A percentile compares a stretch with the other conserved stretches of the same genome.
These are phyloP conservation scores for Mycena citricolor DNA, from an alignment of 1,284 basidiomycete genomes.

Conservation along the genomic window DNA sequence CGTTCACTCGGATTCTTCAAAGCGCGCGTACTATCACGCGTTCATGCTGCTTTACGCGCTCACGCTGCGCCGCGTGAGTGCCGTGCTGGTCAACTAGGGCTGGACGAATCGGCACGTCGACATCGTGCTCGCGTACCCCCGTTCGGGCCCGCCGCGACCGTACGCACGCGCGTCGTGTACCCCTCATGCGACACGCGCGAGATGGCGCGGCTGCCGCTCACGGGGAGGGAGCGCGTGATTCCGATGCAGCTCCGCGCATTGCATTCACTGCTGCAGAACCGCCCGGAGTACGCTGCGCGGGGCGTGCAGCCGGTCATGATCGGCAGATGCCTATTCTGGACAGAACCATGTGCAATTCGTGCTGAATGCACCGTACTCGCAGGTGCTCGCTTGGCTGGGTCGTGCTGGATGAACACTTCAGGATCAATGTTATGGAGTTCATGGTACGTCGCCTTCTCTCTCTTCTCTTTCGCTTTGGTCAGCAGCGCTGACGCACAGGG, in stretches of 20 bases:
- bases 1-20: too few species aligned
- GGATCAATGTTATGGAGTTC: too few species aligned
- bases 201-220: slow-evolving; percentile 65
- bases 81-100: slow-evolving; percentile 90
- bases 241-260: slow-evolving; percentile 78
- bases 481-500: too few species aligned
- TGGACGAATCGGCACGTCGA: slow-evolving; percentile 92
- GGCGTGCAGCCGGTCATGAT: slow-evolving; percentile 68
- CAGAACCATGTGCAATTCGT: too few species aligned
- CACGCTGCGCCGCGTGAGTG: slow-evolving; percentile 75
- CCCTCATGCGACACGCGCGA: slow-evolving; percentile 90
- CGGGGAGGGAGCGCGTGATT: slow-evolving; percentile 63
- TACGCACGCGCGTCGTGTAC: slow-evolving; percentile 64
- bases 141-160: slow-evolving; percentile 28
- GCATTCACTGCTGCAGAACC: slow-evolving; percentile 51
- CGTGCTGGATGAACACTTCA: too few species aligned
- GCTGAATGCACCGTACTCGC: too few species aligned
- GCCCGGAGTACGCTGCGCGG: slow-evolving; percentile 55
- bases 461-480: too few species aligned
- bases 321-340: slow-evolving; percentile 82
- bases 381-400: too few species aligned
- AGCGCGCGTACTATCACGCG: slow-evolving; percentile 79
- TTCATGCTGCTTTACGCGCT: slow-evolving; percentile 84
- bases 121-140: slow-evolving; percentile 50
- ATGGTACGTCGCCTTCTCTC: too few species aligned